These are phyloP conservation scores for Dendrothele bispora DNA, from an alignment of 768 basidiomycete species.

Conservation along the genomic window DNA sequence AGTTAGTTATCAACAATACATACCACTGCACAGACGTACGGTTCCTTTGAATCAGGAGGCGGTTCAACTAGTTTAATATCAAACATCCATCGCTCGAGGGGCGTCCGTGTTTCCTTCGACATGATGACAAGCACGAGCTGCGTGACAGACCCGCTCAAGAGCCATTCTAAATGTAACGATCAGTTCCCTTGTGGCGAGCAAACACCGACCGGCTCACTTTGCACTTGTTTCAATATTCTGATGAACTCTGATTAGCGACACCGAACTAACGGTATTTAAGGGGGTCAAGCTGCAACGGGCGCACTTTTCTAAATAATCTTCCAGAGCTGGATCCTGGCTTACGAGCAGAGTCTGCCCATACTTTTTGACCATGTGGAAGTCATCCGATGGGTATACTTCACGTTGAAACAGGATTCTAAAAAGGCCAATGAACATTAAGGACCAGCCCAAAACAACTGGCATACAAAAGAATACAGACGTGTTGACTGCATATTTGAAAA, in stretches of 20 bases:
- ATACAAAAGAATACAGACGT: conserved; percentile 54
- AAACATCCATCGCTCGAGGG: conserved; percentile 98
- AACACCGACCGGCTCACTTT: conserved; percentile 58
- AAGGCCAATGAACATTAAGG: background rate
- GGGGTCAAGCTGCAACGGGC: conserved; percentile 14
- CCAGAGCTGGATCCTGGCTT: conserved; percentile 89
- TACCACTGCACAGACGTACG: conserved; percentile 38
- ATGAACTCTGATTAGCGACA: conserved; percentile 3
- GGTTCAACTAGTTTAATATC: conserved; percentile 85
- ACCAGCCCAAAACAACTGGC: background rate
- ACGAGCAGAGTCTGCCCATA: conserved; percentile 96
- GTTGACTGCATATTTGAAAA: conserved; percentile 99
- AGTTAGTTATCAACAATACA: conserved; percentile 6
- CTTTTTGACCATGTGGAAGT: conserved; percentile 99
- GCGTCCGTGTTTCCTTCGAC: conserved; percentile 87
- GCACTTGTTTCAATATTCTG: conserved; percentile 89
- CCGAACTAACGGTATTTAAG: conserved; percentile 3
- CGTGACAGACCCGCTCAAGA: conserved; percentile 87
- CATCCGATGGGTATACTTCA: conserved; percentile 95
- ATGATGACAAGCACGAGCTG: conserved; percentile 96
- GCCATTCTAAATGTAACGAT: conserved; percentile 67
- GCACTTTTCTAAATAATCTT: conserved; percentile 88
- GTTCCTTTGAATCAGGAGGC: conserved; percentile 45
- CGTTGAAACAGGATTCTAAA: conserved; percentile 92
- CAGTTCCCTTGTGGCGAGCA: background rate